Evolutionary conservation across 2,329 filamentous ascomycete genomes (phyloP), one percentile per base, ranked within the genome.

Genomic region (Exophiala alcalophila): DNA sequence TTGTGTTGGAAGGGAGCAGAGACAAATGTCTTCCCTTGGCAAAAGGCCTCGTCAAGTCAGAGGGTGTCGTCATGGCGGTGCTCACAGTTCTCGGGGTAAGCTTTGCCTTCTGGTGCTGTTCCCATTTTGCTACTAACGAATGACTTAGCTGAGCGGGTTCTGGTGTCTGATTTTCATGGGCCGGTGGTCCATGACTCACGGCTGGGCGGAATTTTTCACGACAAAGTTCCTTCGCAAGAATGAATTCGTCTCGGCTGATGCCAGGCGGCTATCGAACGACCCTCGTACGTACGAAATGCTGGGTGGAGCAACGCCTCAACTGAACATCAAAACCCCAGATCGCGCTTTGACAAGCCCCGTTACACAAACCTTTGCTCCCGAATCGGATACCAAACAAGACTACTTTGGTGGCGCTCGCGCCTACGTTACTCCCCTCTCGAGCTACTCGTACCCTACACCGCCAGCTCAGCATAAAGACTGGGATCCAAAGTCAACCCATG

Each of bases 231-330:
- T 67, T 15, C 63, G 61, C 24, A 67, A 71, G 53, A 79, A 84
- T 57, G 91, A 97, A 63, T 97, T 96, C 57, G 85, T 95, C 52
- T 94, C 87, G 26, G 82, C 85, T 31, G 91, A 96, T 61, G 88
- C 89, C 32, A 77, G 77, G 56, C 73, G 78, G 47, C 64, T 74
- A 46, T 80, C 80, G 30, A 44, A 49, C 52, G 79, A 82, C 57
- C 73, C 72, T 62, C 77, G 80, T 69, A 79, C 82, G 64, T 90
- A 90, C 72, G 86, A 90, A 73, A 89, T 90, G 84, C 80, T 90
- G 21, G 50, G 49, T 31, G 51, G 46, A 33, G 45, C 45, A 18
- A 40, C 47, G 32, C 52, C 43, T 36, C 51, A 54, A 35, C 50
- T 57, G 48, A 54, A 57, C 44, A 39, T 55, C 37, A 59, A 50